Base-by-base conservation (phyloP, 2,329 filamentous ascomycete genomes). In the Colletotrichum sansevieriae region DNA sequence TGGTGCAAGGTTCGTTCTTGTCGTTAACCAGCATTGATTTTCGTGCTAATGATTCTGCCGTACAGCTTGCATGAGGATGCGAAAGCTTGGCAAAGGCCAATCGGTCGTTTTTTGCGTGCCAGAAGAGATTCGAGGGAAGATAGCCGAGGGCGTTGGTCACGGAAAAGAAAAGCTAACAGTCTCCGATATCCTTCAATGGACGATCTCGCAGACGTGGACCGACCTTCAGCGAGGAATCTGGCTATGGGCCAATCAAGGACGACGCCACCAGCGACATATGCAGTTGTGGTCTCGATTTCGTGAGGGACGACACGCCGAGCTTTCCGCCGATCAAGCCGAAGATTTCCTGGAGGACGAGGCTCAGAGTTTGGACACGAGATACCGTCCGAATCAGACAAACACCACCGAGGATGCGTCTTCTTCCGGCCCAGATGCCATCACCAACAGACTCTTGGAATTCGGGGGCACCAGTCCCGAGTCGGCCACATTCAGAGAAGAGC, bases 11-110 rank as follows among this genome's bases (percentile, higher is more conserved):
- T 88, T 79, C 74, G 80, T 68, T 7, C 22, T n/a, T 54, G 33
- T 25, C 47, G 20, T 12, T 10, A 4, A 25, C 18, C 7, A 29
- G 29, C 29, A 1, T 22, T 25, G n/a, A 4, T 25, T 35, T 7
- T 22, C 7, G 1, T 22, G n/a, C 60, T 73, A 29, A 64, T 8
- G 29, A 7, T 29, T 60, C 7, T 54, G n/a, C 3, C 8, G 35
- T 3, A 13, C 43, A 88, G 90, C 90, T 0, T 91, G 90, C 67
- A 92, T 92, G 89, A 78, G 91, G n/a, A 89, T 94, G 86, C 78
- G 91, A 11, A 87, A 90, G 67, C 82, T 95, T 0, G 91, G 90
- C 0, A 78, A 87, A 2, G 90, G 90, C 0, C 91, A 94, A 71
- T 88, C 87, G 0, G 84, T 93, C 0, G 79, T 86, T 0, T 92